Base-by-base conservation (phyloP, 345 rosid genomes). In the Salix dunnii region DNA sequence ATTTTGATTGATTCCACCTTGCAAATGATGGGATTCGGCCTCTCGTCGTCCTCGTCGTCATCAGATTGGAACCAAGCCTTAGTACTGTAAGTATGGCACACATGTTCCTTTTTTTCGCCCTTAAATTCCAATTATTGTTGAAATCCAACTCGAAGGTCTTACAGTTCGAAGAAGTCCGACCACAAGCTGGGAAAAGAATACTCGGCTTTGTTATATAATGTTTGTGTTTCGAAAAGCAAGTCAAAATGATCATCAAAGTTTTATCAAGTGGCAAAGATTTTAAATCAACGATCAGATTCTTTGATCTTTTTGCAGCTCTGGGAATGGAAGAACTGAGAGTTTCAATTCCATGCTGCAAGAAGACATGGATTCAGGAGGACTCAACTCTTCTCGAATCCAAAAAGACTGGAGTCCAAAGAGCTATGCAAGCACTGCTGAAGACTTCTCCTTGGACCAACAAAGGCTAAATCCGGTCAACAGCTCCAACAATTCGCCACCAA, bases 21-120 rank as follows among this genome's bases (percentile, higher is more conserved):
- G 76, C 89, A 83, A 74, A 75, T 80, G 82, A 82, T 79, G 84
- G 82, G 80, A 17, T 87, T 78, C 25, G 84, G 84, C 20, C 74
- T 83, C 73, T 83, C 88, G 0, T 77, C 86, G 2, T 67, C 87
- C 1, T 30, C 87, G 0, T 53, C 81, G 0, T 75, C 82, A 0
- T 77, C 85, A 0, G 87, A 86, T 36, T 88, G 89, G 89, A 88
- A 71, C 82, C 92, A 83, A 23, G 72, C 82, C 28, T 84, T 85
- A 35, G 36, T 35, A 17, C 36, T 82, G 96, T 93, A 85, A 89
- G 95, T 80, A 2, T 63, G 28, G 14, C 4, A 23, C 12, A 9
- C 63, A 23, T 58, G 36, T 0, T 38, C 6, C 40, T 27, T 30
- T 38, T 12, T 23, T 23, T 60, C 9, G 1, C 20, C 48, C 10